These are phyloP conservation scores for Pichia sp. DNA, from an alignment of 1,139 yeast species.

Conservation along the genomic window DNA sequence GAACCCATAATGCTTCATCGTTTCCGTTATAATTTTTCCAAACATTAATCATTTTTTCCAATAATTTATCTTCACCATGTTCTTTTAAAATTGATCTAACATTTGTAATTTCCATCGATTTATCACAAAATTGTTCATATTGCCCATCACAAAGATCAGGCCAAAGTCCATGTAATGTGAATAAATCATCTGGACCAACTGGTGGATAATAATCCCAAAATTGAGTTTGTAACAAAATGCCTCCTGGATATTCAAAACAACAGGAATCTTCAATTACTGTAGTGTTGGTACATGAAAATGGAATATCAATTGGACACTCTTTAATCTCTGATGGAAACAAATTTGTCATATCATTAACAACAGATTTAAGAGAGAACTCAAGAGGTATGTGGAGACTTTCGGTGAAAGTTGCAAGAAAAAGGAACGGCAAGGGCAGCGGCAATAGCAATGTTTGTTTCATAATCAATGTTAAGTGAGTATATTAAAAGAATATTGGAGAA, in stretches of 20 bases:
- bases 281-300: conserved; percentile 54
- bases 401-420: neutral
- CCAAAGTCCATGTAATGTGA: conserved; percentile 86
- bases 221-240: conserved; percentile 78
- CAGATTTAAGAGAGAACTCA: neutral
- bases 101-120: conserved; percentile 47
- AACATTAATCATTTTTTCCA: conserved; percentile 47
- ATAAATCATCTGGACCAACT: conserved; percentile 67
- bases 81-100: conserved; percentile 48
- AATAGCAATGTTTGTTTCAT: too few species aligned
- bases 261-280: conserved; percentile 51
- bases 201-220: conserved; percentile 93
- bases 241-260: conserved; percentile 88
- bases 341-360: neutral
- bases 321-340: conserved; percentile 9
- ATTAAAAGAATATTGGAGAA: too few species aligned
- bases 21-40: conserved; percentile 80
- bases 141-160: conserved; percentile 77
- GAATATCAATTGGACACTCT: conserved; percentile 58
- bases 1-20: conserved; percentile 80
- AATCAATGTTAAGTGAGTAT: too few species aligned
- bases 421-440: too few species aligned
- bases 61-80: conserved; percentile 46
- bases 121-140: conserved; percentile 71
- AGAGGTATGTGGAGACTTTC: neutral